Evolutionary conservation across 305 asterid genomes (phyloP), one percentile per base, ranked within the genome.

Genomic region (Andrographis paniculata): DNA sequence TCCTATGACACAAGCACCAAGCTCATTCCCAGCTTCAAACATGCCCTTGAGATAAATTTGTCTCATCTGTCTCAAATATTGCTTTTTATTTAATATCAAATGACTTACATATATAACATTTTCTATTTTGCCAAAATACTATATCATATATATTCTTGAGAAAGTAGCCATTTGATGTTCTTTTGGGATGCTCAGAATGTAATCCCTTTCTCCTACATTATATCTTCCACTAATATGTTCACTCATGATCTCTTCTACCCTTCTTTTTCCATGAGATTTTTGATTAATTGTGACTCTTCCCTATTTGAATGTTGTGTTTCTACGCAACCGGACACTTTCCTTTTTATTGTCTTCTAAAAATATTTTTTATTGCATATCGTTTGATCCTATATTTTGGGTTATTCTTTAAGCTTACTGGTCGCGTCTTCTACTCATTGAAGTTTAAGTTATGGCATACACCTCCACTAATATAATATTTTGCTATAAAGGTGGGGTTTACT

Each of bases 401-500:
- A n/a, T n/a, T n/a, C n/a, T n/a, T n/a, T n/a, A n/a, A n/a, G n/a
- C n/a, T 40, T 64, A 55, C 41, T 57, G 35, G 48, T 48, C 37
- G 30, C 13, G 5, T 19, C 42, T 3, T 54, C 35, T 39, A 20
- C 50, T 47, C 55, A 42, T 48, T 50, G 12, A 20, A 47, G 51
- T 59, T 55, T 17, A 46, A 49, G 17, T 10, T 22, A 35, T 15
- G 48, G 20, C 38, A 47, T 42, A 42, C 49, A 37, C n/a, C n/a
- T n/a, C n/a, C 51, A 63, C 62, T 55, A 35, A 56, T 59, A 30
- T 69, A 65, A 64, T 49, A 71, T 44, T 20, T 63, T 61, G 36
- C 45, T 69, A 23, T 60, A 12, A 48, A 92, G 99, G 77, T 76
- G 67, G 77, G 66, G 53, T 92, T 92, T 62, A 87, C 99, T 47